Base-by-base conservation (phyloP, 352 stramenopile species). In the Lagenidium giganteum region DNA sequence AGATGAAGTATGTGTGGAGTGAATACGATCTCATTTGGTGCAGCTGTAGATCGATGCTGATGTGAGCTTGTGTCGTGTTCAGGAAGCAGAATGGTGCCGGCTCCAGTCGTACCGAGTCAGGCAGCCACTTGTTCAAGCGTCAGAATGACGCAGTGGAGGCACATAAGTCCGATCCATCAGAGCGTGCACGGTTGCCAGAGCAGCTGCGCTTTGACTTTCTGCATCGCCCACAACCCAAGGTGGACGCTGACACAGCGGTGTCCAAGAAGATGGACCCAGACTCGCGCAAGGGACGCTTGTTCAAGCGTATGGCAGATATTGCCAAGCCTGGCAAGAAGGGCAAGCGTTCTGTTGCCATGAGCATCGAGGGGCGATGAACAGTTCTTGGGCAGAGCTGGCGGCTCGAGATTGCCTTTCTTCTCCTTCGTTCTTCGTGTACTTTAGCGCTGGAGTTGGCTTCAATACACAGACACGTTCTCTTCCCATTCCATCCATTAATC, bases 271-370 rank as follows among this genome's bases (percentile, higher is more conserved):
- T 63, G 6, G 80, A 94, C 22, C 57, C 62, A 6, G 83, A 94
- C 44, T 83, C 79, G 24, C 77, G 81, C 21, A 94, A 94, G 57
- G 64, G 61, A n/a, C 76, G 78, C 5, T 57, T 94, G n/a, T 23
- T 58, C n/a, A 92, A 93, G 69, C 73, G 78, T 20, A 94, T 94
- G 83, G 74, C 88, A 47, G 74, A 88, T 32, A 93, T 94, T 45
- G 83, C 80, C 13, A 68, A 68, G 28, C 83, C 83, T 0, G 77
- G 78, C 23, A 85, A 68, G 49, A 90, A 91, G 56, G 70, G 42
- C 37, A 93, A 91, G 60, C 75, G 80, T 13, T 59, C 83, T 4
- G 67, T 84, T 2, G 62, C 64, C 18, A 61, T 94, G 47, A 94
- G 78, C 51, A 91, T 94, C 32, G 80, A 89, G 54, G 78, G 78